Evolutionary conservation across 2,329 filamentous ascomycete genomes (phyloP).

Genomic region (Exophiala xenobiotica): DNA sequence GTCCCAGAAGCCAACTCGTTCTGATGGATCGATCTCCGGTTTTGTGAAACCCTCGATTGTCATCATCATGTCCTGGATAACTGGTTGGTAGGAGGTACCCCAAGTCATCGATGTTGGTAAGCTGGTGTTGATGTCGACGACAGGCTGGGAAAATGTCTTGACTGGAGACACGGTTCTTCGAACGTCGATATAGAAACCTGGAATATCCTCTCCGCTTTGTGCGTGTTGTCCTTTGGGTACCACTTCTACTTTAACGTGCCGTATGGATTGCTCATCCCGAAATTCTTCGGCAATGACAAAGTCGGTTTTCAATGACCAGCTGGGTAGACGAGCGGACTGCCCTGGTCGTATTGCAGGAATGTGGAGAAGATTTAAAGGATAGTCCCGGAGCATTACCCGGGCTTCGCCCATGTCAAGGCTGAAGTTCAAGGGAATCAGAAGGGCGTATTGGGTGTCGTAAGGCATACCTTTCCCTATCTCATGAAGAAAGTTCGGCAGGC

Average conservation of each 20-base stretch:
- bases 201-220: conserved; percentile 54
- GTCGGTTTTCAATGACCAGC: conserved; percentile 80
- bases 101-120: conserved; percentile 92
- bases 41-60: conserved; percentile 97
- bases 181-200: conserved; percentile 80
- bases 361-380: conserved; percentile 87
- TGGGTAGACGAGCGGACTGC: conserved; percentile 76
- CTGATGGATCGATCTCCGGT: conserved; percentile 87
- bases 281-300: conserved; percentile 97
- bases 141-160: conserved; percentile 93
- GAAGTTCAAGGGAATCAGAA: conserved; percentile 86
- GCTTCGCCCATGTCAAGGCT: conserved; percentile 88
- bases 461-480: conserved; percentile 97
- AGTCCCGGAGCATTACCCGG: conserved; percentile 82
- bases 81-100: conserved; percentile 96
- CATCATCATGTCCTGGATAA: conserved; percentile 99
- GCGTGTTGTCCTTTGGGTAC: conserved; percentile 65
- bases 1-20: conserved; percentile 96
- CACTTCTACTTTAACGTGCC: conserved; percentile 78
- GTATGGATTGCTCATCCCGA: conserved; percentile 73
- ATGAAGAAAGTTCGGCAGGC: conserved; percentile 81
- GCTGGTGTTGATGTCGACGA: conserved; percentile 87
- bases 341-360: conserved; percentile 78
- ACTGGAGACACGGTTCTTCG: conserved; percentile 89
- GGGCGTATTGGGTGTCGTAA: conserved; percentile 80